These are phyloP conservation scores for Colletotrichum sansevieriae DNA, from an alignment of 2,329 filamentous ascomycete genomes.

Conservation along the genomic window DNA sequence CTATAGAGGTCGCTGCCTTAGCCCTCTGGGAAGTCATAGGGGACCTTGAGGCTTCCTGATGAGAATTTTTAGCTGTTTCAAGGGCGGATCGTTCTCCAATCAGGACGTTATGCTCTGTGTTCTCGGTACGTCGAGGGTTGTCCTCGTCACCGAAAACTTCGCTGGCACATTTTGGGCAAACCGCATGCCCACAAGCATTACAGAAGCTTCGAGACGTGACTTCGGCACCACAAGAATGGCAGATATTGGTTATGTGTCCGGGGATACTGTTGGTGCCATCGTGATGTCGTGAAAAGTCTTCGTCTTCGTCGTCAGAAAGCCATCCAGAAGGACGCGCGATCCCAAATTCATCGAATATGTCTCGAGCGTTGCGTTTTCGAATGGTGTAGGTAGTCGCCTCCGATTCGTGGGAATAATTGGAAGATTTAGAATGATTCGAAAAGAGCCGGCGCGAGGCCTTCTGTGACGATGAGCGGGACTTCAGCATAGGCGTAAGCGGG, in stretches of 20 bases:
- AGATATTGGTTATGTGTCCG: conserved; percentile 53
- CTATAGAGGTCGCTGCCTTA: conserved; percentile 21
- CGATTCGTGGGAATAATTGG: conserved; percentile 40
- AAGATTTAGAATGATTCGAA: conserved; percentile 36
- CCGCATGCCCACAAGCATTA: conserved; percentile 62
- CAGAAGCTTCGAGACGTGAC: conserved; percentile 57
- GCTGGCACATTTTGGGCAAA: conserved; percentile 61
- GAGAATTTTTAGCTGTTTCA: background rate
- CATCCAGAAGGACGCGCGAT: conserved; percentile 61
- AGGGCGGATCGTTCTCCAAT: background rate
- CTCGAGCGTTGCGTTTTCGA: conserved; percentile 58
- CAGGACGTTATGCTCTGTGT: background rate
- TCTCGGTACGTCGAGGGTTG: background rate
- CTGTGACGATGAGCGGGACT: background rate
- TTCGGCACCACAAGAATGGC: conserved; percentile 63
- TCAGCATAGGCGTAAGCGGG: background rate
- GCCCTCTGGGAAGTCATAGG: conserved; percentile 27
- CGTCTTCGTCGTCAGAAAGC: conserved; percentile 57
- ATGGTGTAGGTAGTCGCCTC: conserved; percentile 51
- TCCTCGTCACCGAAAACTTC: conserved; percentile 48
- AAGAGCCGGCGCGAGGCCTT: conserved; percentile 10
- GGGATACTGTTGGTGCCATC: conserved; percentile 50
- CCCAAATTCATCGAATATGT: conserved; percentile 61
- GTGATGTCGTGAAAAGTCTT: conserved; percentile 42
- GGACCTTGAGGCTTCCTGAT: background rate